A percentile compares a stretch with the other conserved stretches of the same genome.
Evolutionary conservation across 1,139 yeast genomes (phyloP).

Genomic region (Ogataea hybrid): DNA sequence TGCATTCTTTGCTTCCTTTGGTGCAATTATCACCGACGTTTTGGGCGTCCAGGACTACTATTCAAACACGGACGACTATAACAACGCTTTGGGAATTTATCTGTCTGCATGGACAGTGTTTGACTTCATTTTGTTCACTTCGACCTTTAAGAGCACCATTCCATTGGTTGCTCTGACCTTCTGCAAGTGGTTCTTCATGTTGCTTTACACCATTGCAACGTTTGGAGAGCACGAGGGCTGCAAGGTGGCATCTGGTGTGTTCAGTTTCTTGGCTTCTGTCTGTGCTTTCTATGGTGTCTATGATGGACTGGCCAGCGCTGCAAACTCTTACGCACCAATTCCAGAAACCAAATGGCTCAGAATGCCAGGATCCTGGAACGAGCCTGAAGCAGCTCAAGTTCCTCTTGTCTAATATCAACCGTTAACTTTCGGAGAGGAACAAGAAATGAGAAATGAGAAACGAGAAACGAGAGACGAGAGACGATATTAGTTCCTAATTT

Average conservation of each 20-base stretch:
- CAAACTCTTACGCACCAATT: too few relatives aligned
- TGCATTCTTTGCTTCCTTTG: slow-evolving; percentile 39
- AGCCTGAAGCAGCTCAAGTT: too few relatives aligned
- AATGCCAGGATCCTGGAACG: too few relatives aligned
- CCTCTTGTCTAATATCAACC: too few relatives aligned
- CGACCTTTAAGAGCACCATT: slow-evolving; percentile 45
- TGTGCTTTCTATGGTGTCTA: too few relatives aligned
- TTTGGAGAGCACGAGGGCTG: slow-evolving; percentile 36
- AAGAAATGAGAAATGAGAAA: too few relatives aligned
- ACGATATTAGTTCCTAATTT: too few relatives aligned
- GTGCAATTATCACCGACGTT: slow-evolving; percentile 34
- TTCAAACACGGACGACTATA: slow-evolving; percentile 33
- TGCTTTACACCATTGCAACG: slow-evolving; percentile 43
- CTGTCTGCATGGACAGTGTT: slow-evolving; percentile 47
- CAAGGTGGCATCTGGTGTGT: slow-evolving; percentile 44
- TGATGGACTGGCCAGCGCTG: too few relatives aligned
- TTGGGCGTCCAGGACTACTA: slow-evolving; percentile 35
- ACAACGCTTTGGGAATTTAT: slow-evolving; percentile 43
- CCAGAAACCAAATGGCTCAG: too few relatives aligned
- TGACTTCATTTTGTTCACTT: slow-evolving; percentile 39
- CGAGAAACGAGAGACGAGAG: too few relatives aligned
- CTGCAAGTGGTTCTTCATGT: slow-evolving; percentile 39
- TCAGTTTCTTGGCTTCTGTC: slow-evolving; percentile 41
- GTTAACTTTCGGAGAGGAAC: too few relatives aligned
- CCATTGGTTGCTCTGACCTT: slow-evolving; percentile 40